phyloP scores from a whole-genome alignment of 352 stramenopile genomes.

The Globisporangium paroecandrum region DNA sequence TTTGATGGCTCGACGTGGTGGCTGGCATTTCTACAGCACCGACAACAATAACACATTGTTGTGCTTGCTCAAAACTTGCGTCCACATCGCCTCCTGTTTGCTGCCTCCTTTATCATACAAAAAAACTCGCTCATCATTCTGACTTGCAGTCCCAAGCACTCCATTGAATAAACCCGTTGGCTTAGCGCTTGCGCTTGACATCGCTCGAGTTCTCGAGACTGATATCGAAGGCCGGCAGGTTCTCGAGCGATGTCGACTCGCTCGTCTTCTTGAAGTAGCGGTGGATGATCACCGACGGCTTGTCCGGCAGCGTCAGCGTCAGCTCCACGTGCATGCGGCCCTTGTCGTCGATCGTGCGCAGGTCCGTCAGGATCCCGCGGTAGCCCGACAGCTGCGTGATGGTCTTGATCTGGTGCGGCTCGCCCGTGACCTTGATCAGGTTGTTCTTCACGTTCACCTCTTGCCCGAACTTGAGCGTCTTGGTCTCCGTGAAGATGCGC shows the following conservation, averaged over 20 bases:
- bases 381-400: conserved; percentile 80
- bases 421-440: conserved; percentile 79
- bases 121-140: neutral
- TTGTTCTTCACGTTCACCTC: conserved; percentile 89
- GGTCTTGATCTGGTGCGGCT: conserved; percentile 68
- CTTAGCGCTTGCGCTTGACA: conserved; percentile 83
- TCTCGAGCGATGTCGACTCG: conserved; percentile 85
- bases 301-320: conserved; percentile 69
- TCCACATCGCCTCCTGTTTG: neutral
- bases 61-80: neutral
- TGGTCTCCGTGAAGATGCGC: conserved; percentile 89
- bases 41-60: neutral
- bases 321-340: conserved; percentile 84
- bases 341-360: conserved; percentile 68
- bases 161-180: neutral
- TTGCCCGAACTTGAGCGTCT: conserved; percentile 83
- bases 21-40: neutral
- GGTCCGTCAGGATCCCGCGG: conserved; percentile 69
- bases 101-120: neutral
- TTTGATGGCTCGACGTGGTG: neutral
- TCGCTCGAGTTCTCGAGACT: conserved; percentile 77
- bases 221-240: conserved; percentile 84
- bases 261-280: conserved; percentile 87
- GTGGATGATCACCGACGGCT: conserved; percentile 71
- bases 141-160: neutral